Conservation (phyloP, 208 protist genomes). For the Leishmania turanica region DNA sequence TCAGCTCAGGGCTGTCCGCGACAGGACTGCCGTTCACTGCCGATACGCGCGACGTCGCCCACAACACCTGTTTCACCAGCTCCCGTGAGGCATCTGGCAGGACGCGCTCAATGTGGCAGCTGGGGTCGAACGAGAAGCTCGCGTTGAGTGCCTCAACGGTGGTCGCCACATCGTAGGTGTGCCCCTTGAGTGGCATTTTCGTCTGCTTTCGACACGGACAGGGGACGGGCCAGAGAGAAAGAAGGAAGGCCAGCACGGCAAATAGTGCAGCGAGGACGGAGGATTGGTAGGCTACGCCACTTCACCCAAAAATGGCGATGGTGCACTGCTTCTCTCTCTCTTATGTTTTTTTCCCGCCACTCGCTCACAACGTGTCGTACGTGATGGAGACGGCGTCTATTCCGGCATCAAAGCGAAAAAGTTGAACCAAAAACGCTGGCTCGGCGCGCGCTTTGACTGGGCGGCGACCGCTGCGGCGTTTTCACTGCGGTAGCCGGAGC, state of each 20-base stretch:
- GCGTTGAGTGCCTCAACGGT: slow-evolving; percentile 52
- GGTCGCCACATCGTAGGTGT: slow-evolving; percentile 36
- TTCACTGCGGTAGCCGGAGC: not conserved
- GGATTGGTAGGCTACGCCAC: not conserved
- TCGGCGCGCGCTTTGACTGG: too few species aligned
- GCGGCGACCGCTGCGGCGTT: not conserved
- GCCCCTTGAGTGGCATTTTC: slow-evolving; percentile 15
- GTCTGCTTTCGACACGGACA: not conserved
- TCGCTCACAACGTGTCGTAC: not conserved
- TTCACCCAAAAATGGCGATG: not conserved
- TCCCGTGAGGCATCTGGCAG: slow-evolving; percentile 34
- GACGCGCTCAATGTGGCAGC: slow-evolving; percentile 61
- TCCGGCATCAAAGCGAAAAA: not conserved
- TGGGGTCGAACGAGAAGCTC: slow-evolving; percentile 56
- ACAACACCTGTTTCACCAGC: slow-evolving; percentile 23
- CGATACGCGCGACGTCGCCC: slow-evolving; percentile 41
- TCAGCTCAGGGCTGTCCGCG: slow-evolving; percentile 58
- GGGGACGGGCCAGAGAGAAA: not conserved
- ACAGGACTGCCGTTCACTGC: slow-evolving; percentile 50
- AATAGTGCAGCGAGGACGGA: not conserved
- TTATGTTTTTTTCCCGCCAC: not conserved
- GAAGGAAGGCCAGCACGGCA: not conserved
- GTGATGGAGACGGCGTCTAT: not conserved
- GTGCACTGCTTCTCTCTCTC: not conserved
- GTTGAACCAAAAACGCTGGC: too few species aligned